Evolutionary conservation across 139 green algal genomes (phyloP), one percentile per base, ranked within the genome.

Genomic region (Volvox reticuliferus): DNA sequence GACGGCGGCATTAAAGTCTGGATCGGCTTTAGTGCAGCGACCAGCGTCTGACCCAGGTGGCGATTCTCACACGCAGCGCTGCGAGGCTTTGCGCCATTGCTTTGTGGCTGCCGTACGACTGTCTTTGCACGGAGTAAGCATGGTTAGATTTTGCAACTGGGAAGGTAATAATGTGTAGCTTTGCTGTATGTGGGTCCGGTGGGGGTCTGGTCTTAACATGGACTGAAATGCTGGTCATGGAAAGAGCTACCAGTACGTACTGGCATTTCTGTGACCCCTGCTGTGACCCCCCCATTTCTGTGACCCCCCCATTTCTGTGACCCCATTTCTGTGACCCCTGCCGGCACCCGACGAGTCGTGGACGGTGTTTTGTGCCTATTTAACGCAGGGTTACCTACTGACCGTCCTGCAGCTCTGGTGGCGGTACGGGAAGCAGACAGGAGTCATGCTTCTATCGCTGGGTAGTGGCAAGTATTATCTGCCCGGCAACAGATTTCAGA

Each of bases 361-460:
- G n/a, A n/a, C n/a, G 44, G 5, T 55, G 44, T 55, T 55, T 55
- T 55, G 44, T 55, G 9, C 44, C 5, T 55, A 55, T 55, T 55
- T 55, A 18, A 5, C 24, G 50, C 79, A 86, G 79, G 24, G 79
- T 21, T 26, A 2, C 28, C 28, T 86, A 16, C 13, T 71, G 2
- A 86, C 50, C 12, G 50, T 55, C 1, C 12, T 86, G 32, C 19
- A 32, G 17, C 26, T 86, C 26, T 86, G 79, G 79, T 50, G 26
- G 79, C 79, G 79, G 44, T 86, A 86, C 79, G 79, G 79, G 50
- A 71, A 24, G 28, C 33, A 61, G 33, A 44, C 79, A 55, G 79
- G 16, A 5, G 79, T 24, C 24, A 86, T 86, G 79, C 44, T 86
- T 28, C 50, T 71, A 9, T 55, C 44, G 50, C 50, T 86, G 50